Base-by-base conservation (phyloP, 805 yeast species). In the Teunomyces panamensis region DNA sequence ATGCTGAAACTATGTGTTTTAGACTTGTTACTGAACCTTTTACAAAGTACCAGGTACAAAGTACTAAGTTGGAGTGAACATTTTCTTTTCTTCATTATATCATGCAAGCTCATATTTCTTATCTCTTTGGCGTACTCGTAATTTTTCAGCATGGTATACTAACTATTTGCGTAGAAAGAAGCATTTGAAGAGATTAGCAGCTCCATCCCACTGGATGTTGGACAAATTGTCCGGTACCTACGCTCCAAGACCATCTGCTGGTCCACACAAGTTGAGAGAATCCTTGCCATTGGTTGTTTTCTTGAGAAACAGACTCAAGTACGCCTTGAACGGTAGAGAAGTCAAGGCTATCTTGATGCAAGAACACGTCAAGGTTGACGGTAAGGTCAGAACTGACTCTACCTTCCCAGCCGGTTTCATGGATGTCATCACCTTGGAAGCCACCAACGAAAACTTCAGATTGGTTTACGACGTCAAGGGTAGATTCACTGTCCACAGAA, bases 391-490 rank as follows among this genome's bases (percentile, higher is more conserved):
- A 89, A 92, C 99, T 65, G 98, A 94, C 77, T 74, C 96, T 60
- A 94, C 98, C 62, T 92, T 73, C 96, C 99, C 99, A 76, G 87
- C 98, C 71, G 99, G 99, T 71, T 92, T 94, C 89, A 91, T 91
- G 98, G 99, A 92, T 75, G 98, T 94, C 65, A 89, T 92, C 79
- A 65, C 96, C 62, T 81, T 92, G 70, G 98, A 92, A 74, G 96
- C 96, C 73, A 92, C 99, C 78, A 89, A 90, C 78, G 99, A 92
- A 82, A 86, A 92, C 92, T 92, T 92, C 89, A 91, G 99, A 84
- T 87, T 92, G 73, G 87, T 92, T 69, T 92, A 90, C 84, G 99
- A 92, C 74, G 85, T 89, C 74, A 92, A 92, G 84, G 99, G 98
- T 79, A 91, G 97, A 82, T 92, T 91, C 69, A 94, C 99, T 70